phyloP scores from a whole-genome alignment of 208 protist genomes.

The Trypanosoma cruzi region DNA sequence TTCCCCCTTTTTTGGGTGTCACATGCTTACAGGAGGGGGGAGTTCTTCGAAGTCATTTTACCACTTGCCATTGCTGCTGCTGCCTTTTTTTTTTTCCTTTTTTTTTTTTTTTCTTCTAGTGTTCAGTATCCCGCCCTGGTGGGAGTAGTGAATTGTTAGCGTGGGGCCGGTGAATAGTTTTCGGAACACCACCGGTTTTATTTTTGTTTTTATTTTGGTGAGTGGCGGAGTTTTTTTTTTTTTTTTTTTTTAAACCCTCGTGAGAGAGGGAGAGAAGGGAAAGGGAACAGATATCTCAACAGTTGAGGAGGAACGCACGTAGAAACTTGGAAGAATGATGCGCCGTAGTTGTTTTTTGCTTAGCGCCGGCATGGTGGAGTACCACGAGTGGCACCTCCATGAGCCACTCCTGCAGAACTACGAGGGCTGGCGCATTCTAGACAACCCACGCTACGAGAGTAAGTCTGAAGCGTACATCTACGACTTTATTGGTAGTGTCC shows the following conservation, averaged over 20 bases:
- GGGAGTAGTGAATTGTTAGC: background rate
- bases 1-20: background rate
- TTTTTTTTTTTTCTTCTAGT: background rate
- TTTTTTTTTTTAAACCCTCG: too few relatives aligned
- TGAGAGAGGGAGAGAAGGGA: background rate
- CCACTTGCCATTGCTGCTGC: background rate
- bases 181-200: background rate
- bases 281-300: background rate
- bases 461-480: slow-evolving; percentile 84
- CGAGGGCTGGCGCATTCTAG: slow-evolving; percentile 92
- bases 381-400: slow-evolving; percentile 92
- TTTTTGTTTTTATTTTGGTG: background rate
- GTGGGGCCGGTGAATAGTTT: background rate
- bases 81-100: background rate
- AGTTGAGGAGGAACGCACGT: background rate
- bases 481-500: slow-evolving; percentile 80
- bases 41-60: background rate
- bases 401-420: slow-evolving; percentile 92
- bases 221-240: background rate
- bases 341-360: slow-evolving; percentile 69
- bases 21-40: background rate
- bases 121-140: background rate
- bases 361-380: slow-evolving; percentile 88
- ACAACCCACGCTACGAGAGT: slow-evolving; percentile 86
- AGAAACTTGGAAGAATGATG: slow-evolving; percentile 52